phyloP scores from a whole-genome alignment of 148 eudicot species.

The Heliosperma pusillum region DNA sequence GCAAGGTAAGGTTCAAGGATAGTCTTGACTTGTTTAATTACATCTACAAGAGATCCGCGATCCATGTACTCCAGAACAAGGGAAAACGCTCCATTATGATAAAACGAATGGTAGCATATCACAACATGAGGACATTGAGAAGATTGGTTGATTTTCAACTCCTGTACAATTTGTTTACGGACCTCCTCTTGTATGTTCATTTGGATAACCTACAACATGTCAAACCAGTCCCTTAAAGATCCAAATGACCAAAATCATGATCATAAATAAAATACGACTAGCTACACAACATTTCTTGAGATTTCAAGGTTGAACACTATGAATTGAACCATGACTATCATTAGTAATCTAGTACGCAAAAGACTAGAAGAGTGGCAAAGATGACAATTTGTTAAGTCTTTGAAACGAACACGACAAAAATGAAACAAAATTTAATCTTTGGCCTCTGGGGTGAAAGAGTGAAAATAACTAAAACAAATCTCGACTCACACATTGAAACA shows the following conservation, averaged over 20 bases:
- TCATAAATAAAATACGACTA: not conserved
- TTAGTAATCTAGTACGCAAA: not conserved
- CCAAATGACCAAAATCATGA: not conserved
- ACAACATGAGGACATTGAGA: slow-evolving; percentile 89
- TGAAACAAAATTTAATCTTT: not conserved
- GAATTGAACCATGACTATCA: not conserved
- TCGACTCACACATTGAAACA: not conserved
- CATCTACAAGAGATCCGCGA: slow-evolving; percentile 88
- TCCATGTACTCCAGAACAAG: slow-evolving; percentile 96
- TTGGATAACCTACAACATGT: slow-evolving; percentile 71
- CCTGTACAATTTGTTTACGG: slow-evolving; percentile 96
- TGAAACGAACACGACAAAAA: not conserved
- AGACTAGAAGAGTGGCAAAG: not conserved
- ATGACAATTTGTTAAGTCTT: not conserved
- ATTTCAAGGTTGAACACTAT: not conserved
- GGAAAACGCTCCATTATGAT: slow-evolving; percentile 90
- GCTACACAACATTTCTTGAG: not conserved
- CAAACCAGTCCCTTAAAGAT: slow-evolving; percentile 15
- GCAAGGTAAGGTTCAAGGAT: slow-evolving; percentile 98
- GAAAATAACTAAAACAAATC: not conserved
- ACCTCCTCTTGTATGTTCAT: slow-evolving; percentile 97
- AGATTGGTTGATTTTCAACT: slow-evolving; percentile 92
- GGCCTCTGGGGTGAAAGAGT: not conserved
- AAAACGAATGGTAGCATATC: slow-evolving; percentile 86
- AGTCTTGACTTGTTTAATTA: slow-evolving; percentile 83